Percentiles rank a stretch among this genome's conserved stretches.
These are phyloP conservation scores for Candida glucosophila DNA, from an alignment of 1,139 yeast genomes.

Conservation along the genomic window DNA sequence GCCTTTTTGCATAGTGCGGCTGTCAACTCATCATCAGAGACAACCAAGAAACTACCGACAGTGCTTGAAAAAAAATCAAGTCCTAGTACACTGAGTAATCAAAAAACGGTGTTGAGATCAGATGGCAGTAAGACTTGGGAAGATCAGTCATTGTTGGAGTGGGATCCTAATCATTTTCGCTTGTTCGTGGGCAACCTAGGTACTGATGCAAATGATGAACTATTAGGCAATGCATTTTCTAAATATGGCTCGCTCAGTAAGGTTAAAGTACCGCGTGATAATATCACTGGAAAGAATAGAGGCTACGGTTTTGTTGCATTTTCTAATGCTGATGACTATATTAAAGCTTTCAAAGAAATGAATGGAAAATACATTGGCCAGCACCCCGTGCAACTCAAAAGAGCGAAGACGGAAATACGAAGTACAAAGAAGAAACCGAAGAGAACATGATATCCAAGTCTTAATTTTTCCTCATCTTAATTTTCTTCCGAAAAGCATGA, in stretches of 20 bases:
- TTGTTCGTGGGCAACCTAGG: slow-evolving; percentile 72
- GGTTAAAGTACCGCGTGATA: slow-evolving; percentile 47
- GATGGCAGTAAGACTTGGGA: slow-evolving; percentile 44
- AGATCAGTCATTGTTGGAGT: slow-evolving; percentile 39
- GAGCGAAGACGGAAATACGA: slow-evolving; percentile 49
- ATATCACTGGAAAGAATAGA: slow-evolving; percentile 35
- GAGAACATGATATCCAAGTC: too few species aligned
- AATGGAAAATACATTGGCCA: slow-evolving; percentile 71
- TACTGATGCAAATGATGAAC: slow-evolving; percentile 53
- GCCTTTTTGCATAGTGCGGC: slow-evolving; percentile 25
- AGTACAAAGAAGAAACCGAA: slow-evolving; percentile 9
- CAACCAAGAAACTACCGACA: slow-evolving; percentile 1
- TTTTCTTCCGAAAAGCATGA: too few species aligned
- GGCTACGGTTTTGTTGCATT: slow-evolving; percentile 73
- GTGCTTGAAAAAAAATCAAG: slow-evolving; percentile 5
- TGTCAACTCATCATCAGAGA: slow-evolving; percentile 2
- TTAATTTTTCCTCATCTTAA: too few species aligned
- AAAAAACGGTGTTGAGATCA: slow-evolving; percentile 33
- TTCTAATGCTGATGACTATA: slow-evolving; percentile 51
- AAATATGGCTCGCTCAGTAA: slow-evolving; percentile 43
- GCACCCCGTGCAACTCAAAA: slow-evolving; percentile 62
- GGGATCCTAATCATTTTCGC: slow-evolving; percentile 65
- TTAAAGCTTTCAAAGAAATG: slow-evolving; percentile 65
- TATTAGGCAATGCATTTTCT: slow-evolving; percentile 43
- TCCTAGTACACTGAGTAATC: background rate